These are phyloP conservation scores for Sclerotinia minor DNA, from an alignment of 2,329 filamentous ascomycete species.

Conservation along the genomic window DNA sequence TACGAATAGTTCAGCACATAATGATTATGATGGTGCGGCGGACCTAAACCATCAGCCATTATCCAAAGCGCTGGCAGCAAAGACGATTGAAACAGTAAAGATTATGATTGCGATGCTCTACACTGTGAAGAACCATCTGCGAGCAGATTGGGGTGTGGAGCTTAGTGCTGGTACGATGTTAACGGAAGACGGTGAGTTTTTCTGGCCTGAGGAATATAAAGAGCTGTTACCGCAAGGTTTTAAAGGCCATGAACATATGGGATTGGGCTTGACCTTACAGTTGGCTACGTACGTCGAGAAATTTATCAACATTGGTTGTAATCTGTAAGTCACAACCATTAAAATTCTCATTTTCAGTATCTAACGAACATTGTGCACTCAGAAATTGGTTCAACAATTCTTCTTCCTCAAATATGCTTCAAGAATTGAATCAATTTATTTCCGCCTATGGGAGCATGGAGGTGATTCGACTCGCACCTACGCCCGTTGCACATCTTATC, in stretches of 20 bases:
- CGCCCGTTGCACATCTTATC: conserved; percentile 65
- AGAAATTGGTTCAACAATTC: conserved; percentile 61
- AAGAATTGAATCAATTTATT: conserved; percentile 55
- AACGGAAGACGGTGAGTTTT: conserved; percentile 40
- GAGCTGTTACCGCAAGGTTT: conserved; percentile 52
- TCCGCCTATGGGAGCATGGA: conserved; percentile 64
- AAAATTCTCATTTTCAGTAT: background rate
- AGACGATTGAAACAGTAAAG: conserved; percentile 58
- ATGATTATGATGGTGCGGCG: conserved; percentile 19
- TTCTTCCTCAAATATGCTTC: conserved; percentile 56
- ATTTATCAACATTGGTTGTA: conserved; percentile 57
- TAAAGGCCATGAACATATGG: conserved; percentile 57
- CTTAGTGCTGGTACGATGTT: conserved; percentile 37
- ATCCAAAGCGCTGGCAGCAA: conserved; percentile 40
- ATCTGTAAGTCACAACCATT: conserved; percentile 39
- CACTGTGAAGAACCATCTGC: conserved; percentile 63
- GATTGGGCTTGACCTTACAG: conserved; percentile 60
- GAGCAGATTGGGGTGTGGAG: conserved; percentile 60
- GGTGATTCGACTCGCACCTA: conserved; percentile 63
- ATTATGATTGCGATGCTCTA: conserved; percentile 62
- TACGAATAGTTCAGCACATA: conserved; percentile 22
- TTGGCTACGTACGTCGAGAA: conserved; percentile 59
- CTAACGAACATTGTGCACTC: conserved; percentile 14
- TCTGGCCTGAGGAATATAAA: conserved; percentile 49
- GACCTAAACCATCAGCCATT: conserved; percentile 22